These are phyloP conservation scores for Crucihimalaya himalaica DNA, from an alignment of 345 rosid genomes.

Conservation along the genomic window DNA sequence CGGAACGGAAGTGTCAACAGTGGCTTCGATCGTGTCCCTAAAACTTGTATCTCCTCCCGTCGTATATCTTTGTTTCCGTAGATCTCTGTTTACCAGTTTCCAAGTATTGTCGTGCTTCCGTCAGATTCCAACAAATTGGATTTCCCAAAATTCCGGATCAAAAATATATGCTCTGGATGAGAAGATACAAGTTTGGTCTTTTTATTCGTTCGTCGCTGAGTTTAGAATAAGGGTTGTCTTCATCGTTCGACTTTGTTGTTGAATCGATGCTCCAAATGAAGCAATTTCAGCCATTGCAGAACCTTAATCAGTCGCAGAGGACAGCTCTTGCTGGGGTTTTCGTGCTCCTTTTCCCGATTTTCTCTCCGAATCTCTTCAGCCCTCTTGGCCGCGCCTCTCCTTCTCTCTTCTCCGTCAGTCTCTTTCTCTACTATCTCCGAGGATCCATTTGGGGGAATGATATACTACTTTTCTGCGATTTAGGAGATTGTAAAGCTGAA, in stretches of 20 bases:
- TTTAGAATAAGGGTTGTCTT: slow-evolving; percentile 7
- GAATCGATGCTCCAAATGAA: slow-evolving; percentile 37
- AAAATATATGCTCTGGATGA: neutral
- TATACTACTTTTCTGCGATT: neutral
- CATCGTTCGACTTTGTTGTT: slow-evolving; percentile 19
- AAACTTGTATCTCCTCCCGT: neutral
- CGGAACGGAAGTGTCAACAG: neutral
- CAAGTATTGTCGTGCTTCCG: neutral
- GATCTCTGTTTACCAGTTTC: neutral
- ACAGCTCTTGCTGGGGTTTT: slow-evolving; percentile 53
- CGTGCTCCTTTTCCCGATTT: slow-evolving; percentile 57
- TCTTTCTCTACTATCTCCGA: neutral
- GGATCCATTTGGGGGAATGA: neutral
- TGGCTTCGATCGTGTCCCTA: neutral
- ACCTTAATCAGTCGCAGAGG: slow-evolving; percentile 47
- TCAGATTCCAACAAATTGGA: neutral
- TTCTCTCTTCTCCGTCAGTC: slow-evolving; percentile 73
- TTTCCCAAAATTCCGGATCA: slow-evolving; percentile 14
- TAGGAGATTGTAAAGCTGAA: slow-evolving; percentile 6
- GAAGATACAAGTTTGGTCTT: slow-evolving; percentile 12
- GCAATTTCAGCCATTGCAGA: slow-evolving; percentile 39
- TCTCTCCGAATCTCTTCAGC: slow-evolving; percentile 57
- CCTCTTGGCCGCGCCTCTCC: slow-evolving; percentile 79
- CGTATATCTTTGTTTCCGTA: neutral
- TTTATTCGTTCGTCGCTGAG: neutral